These are phyloP conservation scores for Aspergillus caelatus DNA, from an alignment of 2,329 filamentous ascomycete species.

Conservation along the genomic window DNA sequence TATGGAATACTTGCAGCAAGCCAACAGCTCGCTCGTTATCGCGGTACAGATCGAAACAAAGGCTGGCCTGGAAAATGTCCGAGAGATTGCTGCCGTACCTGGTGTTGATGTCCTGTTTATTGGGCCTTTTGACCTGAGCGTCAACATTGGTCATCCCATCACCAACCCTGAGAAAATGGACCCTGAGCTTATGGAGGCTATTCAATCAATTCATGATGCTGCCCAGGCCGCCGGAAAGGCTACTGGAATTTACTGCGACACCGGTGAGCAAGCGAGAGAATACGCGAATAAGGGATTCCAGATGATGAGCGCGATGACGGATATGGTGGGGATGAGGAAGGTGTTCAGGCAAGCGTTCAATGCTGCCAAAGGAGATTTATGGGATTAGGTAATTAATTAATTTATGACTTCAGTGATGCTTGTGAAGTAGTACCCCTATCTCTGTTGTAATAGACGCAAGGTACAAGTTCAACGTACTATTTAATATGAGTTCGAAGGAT, in stretches of 20 bases:
- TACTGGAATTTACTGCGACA: conserved; percentile 1
- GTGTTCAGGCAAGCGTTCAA: neutral
- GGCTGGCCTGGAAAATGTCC: conserved; percentile 35
- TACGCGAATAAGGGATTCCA: neutral
- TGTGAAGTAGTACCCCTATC: too few relatives aligned
- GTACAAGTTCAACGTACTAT: too few relatives aligned
- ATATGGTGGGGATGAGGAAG: neutral
- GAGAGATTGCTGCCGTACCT: conserved; percentile 52
- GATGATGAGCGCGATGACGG: neutral
- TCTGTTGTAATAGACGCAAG: too few relatives aligned
- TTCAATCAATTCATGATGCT: neutral
- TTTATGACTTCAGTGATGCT: too few relatives aligned
- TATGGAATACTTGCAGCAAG: conserved; percentile 53
- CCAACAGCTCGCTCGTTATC: conserved; percentile 42
- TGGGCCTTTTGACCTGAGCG: conserved; percentile 53
- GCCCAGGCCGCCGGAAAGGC: neutral
- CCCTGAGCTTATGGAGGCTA: neutral
- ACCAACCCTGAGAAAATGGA: neutral
- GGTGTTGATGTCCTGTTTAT: conserved; percentile 56
- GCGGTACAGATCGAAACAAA: conserved; percentile 38
- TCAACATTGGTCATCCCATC: conserved; percentile 7
- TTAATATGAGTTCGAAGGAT: too few relatives aligned
- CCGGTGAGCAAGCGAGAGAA: neutral
- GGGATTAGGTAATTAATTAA: too few relatives aligned
- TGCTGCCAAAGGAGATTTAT: neutral